These are phyloP conservation scores for Cordyceps farinosa DNA, from an alignment of 2,329 filamentous ascomycete genomes.

Conservation along the genomic window DNA sequence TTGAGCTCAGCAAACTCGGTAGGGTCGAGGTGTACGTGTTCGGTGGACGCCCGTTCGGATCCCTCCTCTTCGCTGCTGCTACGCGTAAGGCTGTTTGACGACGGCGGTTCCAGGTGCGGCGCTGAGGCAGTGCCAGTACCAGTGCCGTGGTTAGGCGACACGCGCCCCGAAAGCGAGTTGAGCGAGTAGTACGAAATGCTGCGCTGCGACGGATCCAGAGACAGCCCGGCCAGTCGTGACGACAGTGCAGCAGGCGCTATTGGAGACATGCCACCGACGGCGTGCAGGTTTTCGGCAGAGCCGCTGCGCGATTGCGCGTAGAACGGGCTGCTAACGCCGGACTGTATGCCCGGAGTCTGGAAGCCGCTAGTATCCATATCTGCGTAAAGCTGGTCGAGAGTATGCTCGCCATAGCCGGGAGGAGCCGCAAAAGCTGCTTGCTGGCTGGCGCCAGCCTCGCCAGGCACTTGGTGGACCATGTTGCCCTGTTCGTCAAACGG, in stretches of 20 bases:
- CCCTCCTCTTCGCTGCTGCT: slow-evolving; percentile 51
- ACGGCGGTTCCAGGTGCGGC: slow-evolving; percentile 41
- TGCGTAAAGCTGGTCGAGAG: slow-evolving; percentile 85
- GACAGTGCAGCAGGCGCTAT: slow-evolving; percentile 52
- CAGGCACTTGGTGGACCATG: slow-evolving; percentile 61
- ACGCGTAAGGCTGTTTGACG: slow-evolving; percentile 48
- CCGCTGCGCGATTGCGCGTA: slow-evolving; percentile 67
- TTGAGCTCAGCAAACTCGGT: slow-evolving; percentile 62
- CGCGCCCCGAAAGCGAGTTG: slow-evolving; percentile 41
- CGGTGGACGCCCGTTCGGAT: slow-evolving; percentile 52
- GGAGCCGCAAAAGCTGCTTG: slow-evolving; percentile 68
- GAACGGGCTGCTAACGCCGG: slow-evolving; percentile 78
- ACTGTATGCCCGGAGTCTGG: slow-evolving; percentile 64
- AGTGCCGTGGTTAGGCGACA: slow-evolving; percentile 37
- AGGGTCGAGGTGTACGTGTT: slow-evolving; percentile 55
- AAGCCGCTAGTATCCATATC: slow-evolving; percentile 80
- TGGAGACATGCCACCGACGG: slow-evolving; percentile 36
- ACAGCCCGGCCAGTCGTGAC: slow-evolving; percentile 68
- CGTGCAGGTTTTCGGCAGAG: slow-evolving; percentile 74
- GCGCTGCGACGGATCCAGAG: slow-evolving; percentile 45
- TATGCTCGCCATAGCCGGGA: slow-evolving; percentile 88
- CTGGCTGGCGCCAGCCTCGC: slow-evolving; percentile 43
- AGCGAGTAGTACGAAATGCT: slow-evolving; percentile 46
- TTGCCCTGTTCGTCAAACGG: slow-evolving; percentile 84
- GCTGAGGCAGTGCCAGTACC: slow-evolving; percentile 19